phyloP scores from a whole-genome alignment of 441 rosid species.

The Lepidium campestre region DNA sequence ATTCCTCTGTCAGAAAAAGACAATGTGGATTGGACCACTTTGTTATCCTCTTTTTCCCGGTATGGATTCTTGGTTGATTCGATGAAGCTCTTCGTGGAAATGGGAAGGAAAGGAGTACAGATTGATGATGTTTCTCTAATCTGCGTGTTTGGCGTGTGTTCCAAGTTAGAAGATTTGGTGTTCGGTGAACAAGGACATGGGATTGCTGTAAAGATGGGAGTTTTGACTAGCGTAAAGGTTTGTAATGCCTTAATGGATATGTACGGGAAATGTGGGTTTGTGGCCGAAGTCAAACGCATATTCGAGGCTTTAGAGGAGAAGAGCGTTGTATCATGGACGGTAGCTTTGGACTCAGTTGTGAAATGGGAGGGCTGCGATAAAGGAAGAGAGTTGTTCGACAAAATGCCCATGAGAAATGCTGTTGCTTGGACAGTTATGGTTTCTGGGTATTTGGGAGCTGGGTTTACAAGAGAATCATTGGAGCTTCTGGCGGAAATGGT shows the following conservation, averaged over 20 bases:
- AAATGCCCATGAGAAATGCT: slow-evolving; percentile 68
- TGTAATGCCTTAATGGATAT: slow-evolving; percentile 64
- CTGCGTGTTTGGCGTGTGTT: slow-evolving; percentile 47
- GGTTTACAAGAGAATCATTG: slow-evolving; percentile 43
- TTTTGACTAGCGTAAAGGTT: slow-evolving; percentile 37
- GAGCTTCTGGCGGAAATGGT: slow-evolving; percentile 44
- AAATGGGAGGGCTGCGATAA: slow-evolving; percentile 57
- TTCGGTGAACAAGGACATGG: slow-evolving; percentile 63
- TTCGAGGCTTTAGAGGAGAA: slow-evolving; percentile 47
- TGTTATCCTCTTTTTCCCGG: slow-evolving; percentile 47
- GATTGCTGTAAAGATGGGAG: slow-evolving; percentile 47
- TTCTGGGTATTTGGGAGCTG: slow-evolving; percentile 56
- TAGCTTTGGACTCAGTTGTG: slow-evolving; percentile 50
- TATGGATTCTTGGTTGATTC: slow-evolving; percentile 24
- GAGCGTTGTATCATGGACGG: slow-evolving; percentile 76
- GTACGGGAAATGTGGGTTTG: slow-evolving; percentile 60
- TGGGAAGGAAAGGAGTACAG: slow-evolving; percentile 33
- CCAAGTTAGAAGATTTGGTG: slow-evolving; percentile 33
- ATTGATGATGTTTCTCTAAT: slow-evolving; percentile 54
- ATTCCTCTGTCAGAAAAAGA: slow-evolving; percentile 62
- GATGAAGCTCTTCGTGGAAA: slow-evolving; percentile 39
- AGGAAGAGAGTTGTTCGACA: slow-evolving; percentile 53
- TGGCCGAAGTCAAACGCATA: slow-evolving; percentile 38
- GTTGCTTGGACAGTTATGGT: slow-evolving; percentile 77
- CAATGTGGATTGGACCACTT: slow-evolving; percentile 65